Evolutionary conservation across 768 basidiomycete species (phyloP).

Genomic region (Nidularia pulvinata): DNA sequence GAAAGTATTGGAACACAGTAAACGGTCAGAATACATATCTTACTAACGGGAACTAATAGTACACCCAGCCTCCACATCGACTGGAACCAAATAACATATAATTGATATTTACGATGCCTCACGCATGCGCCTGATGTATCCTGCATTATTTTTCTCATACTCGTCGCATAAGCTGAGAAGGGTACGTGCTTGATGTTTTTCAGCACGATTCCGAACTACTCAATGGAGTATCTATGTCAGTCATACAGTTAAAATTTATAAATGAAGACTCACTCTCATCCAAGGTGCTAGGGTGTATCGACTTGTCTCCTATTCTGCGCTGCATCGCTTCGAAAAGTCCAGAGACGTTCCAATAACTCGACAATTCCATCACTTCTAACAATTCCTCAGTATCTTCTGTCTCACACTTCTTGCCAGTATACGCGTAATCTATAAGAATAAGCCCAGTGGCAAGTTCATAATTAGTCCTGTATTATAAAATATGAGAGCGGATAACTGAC

Average conservation of each 20-base stretch:
- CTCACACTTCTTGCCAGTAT: constrained; percentile 14
- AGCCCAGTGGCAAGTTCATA: background rate
- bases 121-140: no score
- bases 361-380: constrained; percentile 22
- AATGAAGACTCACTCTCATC: constrained; percentile 17
- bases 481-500: background rate
- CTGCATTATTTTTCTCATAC: no score
- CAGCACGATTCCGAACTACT: no score
- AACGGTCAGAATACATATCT: no score
- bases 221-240: no score
- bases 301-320: constrained; percentile 17
- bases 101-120: no score
- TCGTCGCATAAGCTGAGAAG: no score
- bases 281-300: constrained; percentile 24
- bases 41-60: no score
- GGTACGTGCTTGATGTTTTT: no score
- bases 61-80: no score
- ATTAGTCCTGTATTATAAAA: background rate
- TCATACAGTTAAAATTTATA: background rate
- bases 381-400: constrained; percentile 8
- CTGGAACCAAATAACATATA: no score
- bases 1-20: no score
- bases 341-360: constrained; percentile 18
- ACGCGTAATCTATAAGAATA: constrained; percentile 23
- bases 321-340: constrained; percentile 22